Evolutionary conservation across 140 eudicot species (phyloP).

Genomic region (Oenanthe javanica): DNA sequence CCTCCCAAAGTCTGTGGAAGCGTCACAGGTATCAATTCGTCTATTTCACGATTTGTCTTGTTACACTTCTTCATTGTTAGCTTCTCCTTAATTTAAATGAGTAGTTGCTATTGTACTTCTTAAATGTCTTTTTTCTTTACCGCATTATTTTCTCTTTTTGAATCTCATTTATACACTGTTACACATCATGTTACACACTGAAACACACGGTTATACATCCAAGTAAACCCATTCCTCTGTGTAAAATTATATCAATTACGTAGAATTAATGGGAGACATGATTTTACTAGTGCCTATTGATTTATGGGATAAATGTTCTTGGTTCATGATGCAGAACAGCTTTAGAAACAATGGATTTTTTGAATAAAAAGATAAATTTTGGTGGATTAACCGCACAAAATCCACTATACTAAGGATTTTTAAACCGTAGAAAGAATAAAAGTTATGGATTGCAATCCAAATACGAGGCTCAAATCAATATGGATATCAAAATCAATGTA

Average conservation of each 20-base stretch:
- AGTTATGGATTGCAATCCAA: no score
- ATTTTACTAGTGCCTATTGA: not conserved
- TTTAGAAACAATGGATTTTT: no score
- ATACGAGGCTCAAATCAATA: no score
- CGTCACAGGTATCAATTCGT: conserved; percentile 58
- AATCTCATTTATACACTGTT: not conserved
- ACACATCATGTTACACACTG: not conserved
- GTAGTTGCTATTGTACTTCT: not conserved
- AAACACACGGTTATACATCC: not conserved
- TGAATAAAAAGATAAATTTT: no score
- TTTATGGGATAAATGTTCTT: not conserved
- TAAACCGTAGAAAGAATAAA: no score
- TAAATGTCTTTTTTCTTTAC: not conserved
- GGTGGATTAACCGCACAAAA: no score
- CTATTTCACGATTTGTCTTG: not conserved
- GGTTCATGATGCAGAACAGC: not conserved
- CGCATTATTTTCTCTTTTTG: not conserved
- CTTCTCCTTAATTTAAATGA: not conserved
- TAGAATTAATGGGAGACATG: not conserved
- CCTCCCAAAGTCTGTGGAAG: conserved; percentile 74
- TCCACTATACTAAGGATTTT: no score
- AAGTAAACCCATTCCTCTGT: not conserved
- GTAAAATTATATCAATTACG: not conserved
- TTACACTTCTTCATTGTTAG: not conserved
- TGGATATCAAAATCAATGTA: no score